Evolutionary conservation across 305 asterid genomes (phyloP), one percentile per base, ranked within the genome.

Genomic region (Plantago coronopus): DNA sequence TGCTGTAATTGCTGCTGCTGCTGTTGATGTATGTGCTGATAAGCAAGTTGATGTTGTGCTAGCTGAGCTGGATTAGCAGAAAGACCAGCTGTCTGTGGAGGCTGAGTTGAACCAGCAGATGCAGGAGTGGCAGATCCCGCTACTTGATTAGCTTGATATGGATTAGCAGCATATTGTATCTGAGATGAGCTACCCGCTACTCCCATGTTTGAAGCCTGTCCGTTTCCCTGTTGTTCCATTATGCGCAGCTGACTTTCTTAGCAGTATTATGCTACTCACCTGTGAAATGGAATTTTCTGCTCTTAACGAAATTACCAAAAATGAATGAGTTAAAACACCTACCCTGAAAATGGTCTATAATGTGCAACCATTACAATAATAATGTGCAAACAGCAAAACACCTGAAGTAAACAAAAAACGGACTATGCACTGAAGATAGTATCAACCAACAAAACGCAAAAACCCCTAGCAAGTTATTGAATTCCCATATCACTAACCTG

Each of bases 191-290:
- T 79, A 54, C 83, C 80, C 63, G 69, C 71, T 63, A 72, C 76
- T 51, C 79, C 87, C 72, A 76, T 79, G 61, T 85, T 86, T 63
- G 84, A 82, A 59, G 81, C 72, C 74, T 83, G 96, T 49, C 95
- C 95, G 42, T 85, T 87, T 69, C 93, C 96, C 77, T 90, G 95
- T 57, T 85, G 97, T 75, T 90, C 96, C 96, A 90, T 90, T 59
- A 14, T 57, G 13, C 7, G 59, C 17, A 44, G 58, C 37, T 37
- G 46, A 59, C 59, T 61, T 49, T 31, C 56, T 60, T 5, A 20
- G 66, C 46, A 59, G 62, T 48, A 59, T 27, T 58, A 59, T 40
- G 46, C 69, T 66, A 66, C 64, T 10, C 57, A 69, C 20, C 48
- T 50, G 25, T 66, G 50, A 62, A 60, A 42, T 37, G 34, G 48